phyloP scores from a whole-genome alignment of 1,139 yeast genomes.

The Kodamaea fungicola region DNA sequence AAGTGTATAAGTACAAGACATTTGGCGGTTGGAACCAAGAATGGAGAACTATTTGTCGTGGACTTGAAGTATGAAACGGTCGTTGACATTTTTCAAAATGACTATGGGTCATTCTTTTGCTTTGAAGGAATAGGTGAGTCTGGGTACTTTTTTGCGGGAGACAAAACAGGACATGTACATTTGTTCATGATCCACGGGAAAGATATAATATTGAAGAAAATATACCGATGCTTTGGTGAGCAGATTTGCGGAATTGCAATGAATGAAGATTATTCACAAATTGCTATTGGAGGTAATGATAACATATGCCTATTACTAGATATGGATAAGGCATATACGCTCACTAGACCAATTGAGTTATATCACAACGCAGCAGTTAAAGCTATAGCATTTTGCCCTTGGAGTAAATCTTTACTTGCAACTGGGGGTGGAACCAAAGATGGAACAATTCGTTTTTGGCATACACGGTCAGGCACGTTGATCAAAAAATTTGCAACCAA shows the following conservation, averaged over 20 bases:
- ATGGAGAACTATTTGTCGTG: slow-evolving; percentile 25
- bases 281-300: slow-evolving; percentile 75
- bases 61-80: slow-evolving; percentile 15
- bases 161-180: slow-evolving; percentile 61
- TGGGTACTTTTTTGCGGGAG: slow-evolving; percentile 56
- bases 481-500: slow-evolving; percentile 52
- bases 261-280: slow-evolving; percentile 41
- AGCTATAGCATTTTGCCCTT: slow-evolving; percentile 45
- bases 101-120: slow-evolving; percentile 50
- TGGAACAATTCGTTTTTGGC: slow-evolving; percentile 71
- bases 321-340: slow-evolving; percentile 35
- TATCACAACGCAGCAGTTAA: slow-evolving; percentile 44
- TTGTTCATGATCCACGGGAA: slow-evolving; percentile 33
- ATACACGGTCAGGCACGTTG: slow-evolving; percentile 69
- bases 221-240: slow-evolving; percentile 53
- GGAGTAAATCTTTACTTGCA: slow-evolving; percentile 38
- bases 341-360: slow-evolving; percentile 42
- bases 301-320: slow-evolving; percentile 70
- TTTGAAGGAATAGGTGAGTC: slow-evolving; percentile 58
- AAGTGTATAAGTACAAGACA: slow-evolving; percentile 43
- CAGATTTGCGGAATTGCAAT: slow-evolving; percentile 70
- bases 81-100: slow-evolving; percentile 27
- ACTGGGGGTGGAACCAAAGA: slow-evolving; percentile 47
- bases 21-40: slow-evolving; percentile 51
- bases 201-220: slow-evolving; percentile 11